Evolutionary conservation across 2,329 filamentous ascomycete genomes (phyloP), one percentile per base, ranked within the genome.

Genomic region (Lecanicillium sp.): DNA sequence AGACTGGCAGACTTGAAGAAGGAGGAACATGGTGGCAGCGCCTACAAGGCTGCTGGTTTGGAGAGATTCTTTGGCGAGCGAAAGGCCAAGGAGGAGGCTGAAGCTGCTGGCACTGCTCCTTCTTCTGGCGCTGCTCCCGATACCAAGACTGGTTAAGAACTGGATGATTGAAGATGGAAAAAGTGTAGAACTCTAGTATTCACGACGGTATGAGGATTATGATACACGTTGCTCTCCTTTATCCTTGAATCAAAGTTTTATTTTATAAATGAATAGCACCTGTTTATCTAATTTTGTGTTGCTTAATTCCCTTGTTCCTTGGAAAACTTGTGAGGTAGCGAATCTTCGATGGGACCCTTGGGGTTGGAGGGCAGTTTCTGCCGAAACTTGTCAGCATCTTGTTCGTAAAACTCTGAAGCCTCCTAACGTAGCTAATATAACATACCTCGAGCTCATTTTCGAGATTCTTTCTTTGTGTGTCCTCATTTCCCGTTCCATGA

Each of bases 1-100:
- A 80, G 92, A 50, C 71, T 98, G 39, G 90, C 90, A 35, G 80
- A 94, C 48, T 63, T 98, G 49, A 95, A 95, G 81, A 80, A 78
- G 58, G 64, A 78, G 44, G 70, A 77, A 58, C 60, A 68, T 33
- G 75, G 74, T 15, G 72, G 71, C 36, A 75, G 68, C 46, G 73
- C 78, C 33, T 71, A 75, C 60, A 75, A 75, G 65, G 69, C 73
- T 3, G 59, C 72, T 7, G 75, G 75, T 3, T 62, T 79, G 3
- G 71, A 78, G 51, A 68, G 65, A 49, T 63, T 78, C 35, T 73
- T 78, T 49, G 75, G 71, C 33, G 75, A 71, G 57, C 67, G 70
- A 53, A 67, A 67, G 55, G 51, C 61, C 31, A 53, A 57, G 48
- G 69, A 74, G 38, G 73, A 44, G 36, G n/a, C 43, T 43, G 40